These are phyloP conservation scores for Hymenoscyphus repandus DNA, from an alignment of 2,329 filamentous ascomycete genomes.

Conservation along the genomic window DNA sequence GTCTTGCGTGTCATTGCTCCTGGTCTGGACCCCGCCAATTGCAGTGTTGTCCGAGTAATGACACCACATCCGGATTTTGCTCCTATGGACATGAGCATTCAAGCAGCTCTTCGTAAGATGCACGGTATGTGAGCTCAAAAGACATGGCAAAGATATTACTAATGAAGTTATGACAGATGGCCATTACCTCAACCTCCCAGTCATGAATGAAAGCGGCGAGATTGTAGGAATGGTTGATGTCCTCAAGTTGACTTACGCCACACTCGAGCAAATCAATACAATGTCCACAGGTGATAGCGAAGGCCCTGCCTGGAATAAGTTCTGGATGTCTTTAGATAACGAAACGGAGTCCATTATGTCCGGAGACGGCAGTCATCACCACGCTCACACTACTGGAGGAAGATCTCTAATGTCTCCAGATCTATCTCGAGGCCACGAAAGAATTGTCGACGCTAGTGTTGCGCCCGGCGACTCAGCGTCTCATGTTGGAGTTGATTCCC, in stretches of 20 bases:
- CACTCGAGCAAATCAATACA: conserved; percentile 94
- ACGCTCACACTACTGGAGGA: conserved; percentile 53
- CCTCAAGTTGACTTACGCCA: conserved; percentile 95
- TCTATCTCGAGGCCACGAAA: conserved; percentile 57
- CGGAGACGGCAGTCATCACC: conserved; percentile 76
- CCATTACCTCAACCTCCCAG: conserved; percentile 94
- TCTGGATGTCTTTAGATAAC: conserved; percentile 89
- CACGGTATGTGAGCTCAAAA: conserved; percentile 60
- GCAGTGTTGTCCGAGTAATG: conserved; percentile 98
- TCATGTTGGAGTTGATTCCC: conserved; percentile 78
- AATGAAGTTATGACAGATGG: conserved; percentile 58
- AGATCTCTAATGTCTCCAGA: conserved; percentile 82
- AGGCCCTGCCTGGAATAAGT: conserved; percentile 98
- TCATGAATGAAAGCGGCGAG: conserved; percentile 96
- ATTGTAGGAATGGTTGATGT: conserved; percentile 99
- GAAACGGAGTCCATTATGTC: conserved; percentile 95
- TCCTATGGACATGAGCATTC: conserved; percentile 97
- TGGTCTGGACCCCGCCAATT: conserved; percentile 86
- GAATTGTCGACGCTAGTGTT: conserved; percentile 69
- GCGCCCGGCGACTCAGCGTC: conserved; percentile 93
- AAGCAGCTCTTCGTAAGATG: conserved; percentile 97
- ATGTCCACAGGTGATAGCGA: conserved; percentile 87
- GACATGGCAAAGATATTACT: background rate
- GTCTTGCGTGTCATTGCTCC: conserved; percentile 96
- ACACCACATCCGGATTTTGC: conserved; percentile 98